These are phyloP conservation scores for Ogataea hybrid DNA, from an alignment of 1,139 yeast genomes.

Conservation along the genomic window DNA sequence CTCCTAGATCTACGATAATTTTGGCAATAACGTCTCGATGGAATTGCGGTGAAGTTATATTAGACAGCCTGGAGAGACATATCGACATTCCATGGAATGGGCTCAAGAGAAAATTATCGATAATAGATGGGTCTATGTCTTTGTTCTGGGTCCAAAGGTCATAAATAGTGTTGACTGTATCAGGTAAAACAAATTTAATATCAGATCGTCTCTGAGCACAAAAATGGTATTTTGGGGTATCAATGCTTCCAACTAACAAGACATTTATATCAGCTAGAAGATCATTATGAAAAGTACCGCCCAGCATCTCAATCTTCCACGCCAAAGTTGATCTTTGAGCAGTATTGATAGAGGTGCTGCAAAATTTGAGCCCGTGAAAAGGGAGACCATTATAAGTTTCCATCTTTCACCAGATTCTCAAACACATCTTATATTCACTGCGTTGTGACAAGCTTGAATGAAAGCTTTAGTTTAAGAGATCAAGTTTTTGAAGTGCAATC, in stretches of 20 bases:
- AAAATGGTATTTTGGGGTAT: slow-evolving; percentile 67
- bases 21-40: slow-evolving; percentile 37
- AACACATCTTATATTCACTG: no score
- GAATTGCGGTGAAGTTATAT: slow-evolving; percentile 13
- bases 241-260: slow-evolving; percentile 63
- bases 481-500: no score
- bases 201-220: slow-evolving; percentile 61
- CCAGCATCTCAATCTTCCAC: slow-evolving; percentile 50
- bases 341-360: slow-evolving; percentile 35
- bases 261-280: slow-evolving; percentile 67
- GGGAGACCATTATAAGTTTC: slow-evolving; percentile 2
- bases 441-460: no score
- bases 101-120: slow-evolving; percentile 23
- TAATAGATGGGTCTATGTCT: slow-evolving; percentile 29
- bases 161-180: slow-evolving; percentile 45
- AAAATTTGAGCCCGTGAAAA: slow-evolving; percentile 28
- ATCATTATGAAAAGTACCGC: slow-evolving; percentile 60
- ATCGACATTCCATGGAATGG: slow-evolving; percentile 28
- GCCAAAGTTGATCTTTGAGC: slow-evolving; percentile 31
- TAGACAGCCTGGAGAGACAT: slow-evolving; percentile 30
- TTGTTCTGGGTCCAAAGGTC: slow-evolving; percentile 55
- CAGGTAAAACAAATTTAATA: slow-evolving; percentile 51
- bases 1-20: slow-evolving; percentile 53
- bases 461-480: no score
- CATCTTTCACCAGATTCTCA: no score